phyloP scores from a whole-genome alignment of 495 filamentous ascomycete species.

The Tetracladium setigerum region DNA sequence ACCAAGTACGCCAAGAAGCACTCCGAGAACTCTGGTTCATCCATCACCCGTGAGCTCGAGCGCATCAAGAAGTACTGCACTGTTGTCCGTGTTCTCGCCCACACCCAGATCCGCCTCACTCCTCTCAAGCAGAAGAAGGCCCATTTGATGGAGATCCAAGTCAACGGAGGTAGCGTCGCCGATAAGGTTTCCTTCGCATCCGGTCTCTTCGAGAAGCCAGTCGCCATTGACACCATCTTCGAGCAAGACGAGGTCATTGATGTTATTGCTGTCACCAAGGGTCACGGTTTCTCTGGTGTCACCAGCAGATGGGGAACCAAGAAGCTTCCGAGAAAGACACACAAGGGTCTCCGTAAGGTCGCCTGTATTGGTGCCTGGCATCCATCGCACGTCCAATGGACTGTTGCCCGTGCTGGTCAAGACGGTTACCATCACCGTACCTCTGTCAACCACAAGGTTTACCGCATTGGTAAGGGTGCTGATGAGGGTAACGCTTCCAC shows the following conservation, averaged over 20 bases:
- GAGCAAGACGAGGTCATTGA: constrained; percentile 99
- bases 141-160: constrained; percentile 99
- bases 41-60: constrained; percentile 93
- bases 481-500: constrained; percentile 89
- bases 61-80: constrained; percentile 99
- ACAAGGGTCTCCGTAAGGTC: constrained; percentile 99
- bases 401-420: constrained; percentile 99
- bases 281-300: constrained; percentile 96
- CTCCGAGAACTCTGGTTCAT: constrained; percentile 80
- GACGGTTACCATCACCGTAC: constrained; percentile 99
- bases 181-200: constrained; percentile 96
- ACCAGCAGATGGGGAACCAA: constrained; percentile 99
- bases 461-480: constrained; percentile 89
- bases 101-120: constrained; percentile 98
- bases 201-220: constrained; percentile 96
- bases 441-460: constrained; percentile 99
- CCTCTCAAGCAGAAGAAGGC: constrained; percentile 99
- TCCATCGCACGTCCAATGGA: constrained; percentile 99
- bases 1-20: constrained; percentile 99
- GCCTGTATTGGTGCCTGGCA: constrained; percentile 99
- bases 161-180: constrained; percentile 91
- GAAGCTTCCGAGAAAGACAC: constrained; percentile 99
- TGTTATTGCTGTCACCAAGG: constrained; percentile 99
- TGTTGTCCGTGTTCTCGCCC: constrained; percentile 97
- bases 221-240: constrained; percentile 89